A percentile compares a stretch with the other conserved stretches of the same genome.
These are phyloP conservation scores for Coix lacrymajobi DNA, from an alignment of 176 grass and related monocot species.

Conservation along the genomic window DNA sequence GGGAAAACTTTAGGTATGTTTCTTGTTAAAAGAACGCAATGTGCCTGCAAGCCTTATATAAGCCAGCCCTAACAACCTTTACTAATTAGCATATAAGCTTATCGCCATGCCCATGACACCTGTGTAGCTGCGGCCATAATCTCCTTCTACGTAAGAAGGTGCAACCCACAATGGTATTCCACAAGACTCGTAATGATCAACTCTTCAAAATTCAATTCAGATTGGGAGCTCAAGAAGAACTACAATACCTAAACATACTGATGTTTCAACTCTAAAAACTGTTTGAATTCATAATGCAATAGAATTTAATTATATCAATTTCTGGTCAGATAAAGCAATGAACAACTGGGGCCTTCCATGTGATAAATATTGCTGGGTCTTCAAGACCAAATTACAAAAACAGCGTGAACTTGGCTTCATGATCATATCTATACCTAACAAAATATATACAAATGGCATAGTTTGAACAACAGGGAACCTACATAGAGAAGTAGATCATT, in stretches of 20 bases:
- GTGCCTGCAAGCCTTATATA: background rate
- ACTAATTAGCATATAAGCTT: background rate
- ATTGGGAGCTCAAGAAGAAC: background rate
- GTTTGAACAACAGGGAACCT: conserved; percentile 37
- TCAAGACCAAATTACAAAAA: background rate
- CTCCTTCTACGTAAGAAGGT: background rate
- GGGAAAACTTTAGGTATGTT: background rate
- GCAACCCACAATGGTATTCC: background rate
- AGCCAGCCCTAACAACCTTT: background rate
- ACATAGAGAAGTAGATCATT: conserved; percentile 90
- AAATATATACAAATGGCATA: background rate
- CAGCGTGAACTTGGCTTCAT: background rate
- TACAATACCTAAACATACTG: background rate
- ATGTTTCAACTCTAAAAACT: background rate
- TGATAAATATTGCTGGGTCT: conserved; percentile 1
- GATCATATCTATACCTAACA: background rate
- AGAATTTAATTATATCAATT: background rate
- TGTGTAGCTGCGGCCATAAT: background rate
- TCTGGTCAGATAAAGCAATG: background rate
- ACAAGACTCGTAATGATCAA: background rate
- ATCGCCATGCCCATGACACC: background rate
- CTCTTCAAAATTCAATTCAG: conserved; percentile 11
- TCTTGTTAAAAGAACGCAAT: background rate
- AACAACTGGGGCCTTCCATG: background rate
- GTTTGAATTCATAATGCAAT: background rate